Evolutionary conservation across 225 moss, liverwort and hornwort species (phyloP).

Genomic region (Sphagnum contortum): DNA sequence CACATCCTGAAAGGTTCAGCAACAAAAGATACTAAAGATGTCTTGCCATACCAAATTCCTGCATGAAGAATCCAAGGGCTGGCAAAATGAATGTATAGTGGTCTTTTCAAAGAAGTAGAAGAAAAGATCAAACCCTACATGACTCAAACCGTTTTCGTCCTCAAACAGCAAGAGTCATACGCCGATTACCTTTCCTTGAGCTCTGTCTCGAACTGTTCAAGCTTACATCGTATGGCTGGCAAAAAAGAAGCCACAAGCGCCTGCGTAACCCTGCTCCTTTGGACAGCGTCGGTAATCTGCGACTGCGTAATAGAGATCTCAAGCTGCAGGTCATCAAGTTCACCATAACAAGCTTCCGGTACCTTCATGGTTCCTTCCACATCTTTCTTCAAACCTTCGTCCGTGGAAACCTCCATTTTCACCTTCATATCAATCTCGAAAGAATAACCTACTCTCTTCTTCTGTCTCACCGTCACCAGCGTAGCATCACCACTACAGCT

Average conservation of each 20-base stretch:
- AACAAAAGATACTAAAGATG: too few relatives aligned
- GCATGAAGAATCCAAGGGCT: too few relatives aligned
- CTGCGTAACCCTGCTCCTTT: conserved; percentile 36
- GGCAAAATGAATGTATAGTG: too few relatives aligned
- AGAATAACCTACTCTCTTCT: conserved; percentile 77
- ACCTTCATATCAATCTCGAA: conserved; percentile 84
- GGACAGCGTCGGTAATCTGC: conserved; percentile 34
- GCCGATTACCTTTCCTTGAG: conserved; percentile 58
- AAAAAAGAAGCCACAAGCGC: conserved; percentile 45
- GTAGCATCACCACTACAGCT: conserved; percentile 90
- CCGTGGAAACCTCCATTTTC: conserved; percentile 24
- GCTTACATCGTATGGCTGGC: conserved; percentile 59
- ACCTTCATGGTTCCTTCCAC: conserved; percentile 73
- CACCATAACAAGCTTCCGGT: conserved; percentile 78
- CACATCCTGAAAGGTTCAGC: too few relatives aligned
- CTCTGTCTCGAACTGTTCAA: conserved; percentile 81
- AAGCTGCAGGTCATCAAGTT: conserved; percentile 79
- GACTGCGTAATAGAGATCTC: conserved; percentile 46
- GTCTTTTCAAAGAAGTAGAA: too few relatives aligned
- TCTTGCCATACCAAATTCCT: too few relatives aligned
- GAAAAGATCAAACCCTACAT: too few relatives aligned
- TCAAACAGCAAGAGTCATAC: too few relatives aligned
- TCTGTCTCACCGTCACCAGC: conserved; percentile 77
- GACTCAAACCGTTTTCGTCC: too few relatives aligned
- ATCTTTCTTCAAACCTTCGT: conserved; percentile 22